Percentiles rank a stretch among this genome's conserved stretches.
These are phyloP conservation scores for Calonectria henricotiae DNA, from an alignment of 2,329 filamentous ascomycete genomes.

Conservation along the genomic window DNA sequence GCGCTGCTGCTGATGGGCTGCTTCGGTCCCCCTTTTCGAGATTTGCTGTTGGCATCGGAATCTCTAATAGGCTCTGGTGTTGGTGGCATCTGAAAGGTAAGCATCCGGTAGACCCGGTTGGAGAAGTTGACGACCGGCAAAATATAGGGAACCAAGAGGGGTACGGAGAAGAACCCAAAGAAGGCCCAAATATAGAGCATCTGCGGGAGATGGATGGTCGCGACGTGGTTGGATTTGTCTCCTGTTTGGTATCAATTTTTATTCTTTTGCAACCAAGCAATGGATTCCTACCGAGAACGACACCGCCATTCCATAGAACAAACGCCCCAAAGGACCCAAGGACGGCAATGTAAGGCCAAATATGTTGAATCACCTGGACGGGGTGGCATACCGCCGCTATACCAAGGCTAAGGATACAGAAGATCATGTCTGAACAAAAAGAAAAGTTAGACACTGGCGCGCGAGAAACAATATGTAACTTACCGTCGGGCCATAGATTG, in stretches of 20 bases:
- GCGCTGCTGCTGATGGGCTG: not conserved
- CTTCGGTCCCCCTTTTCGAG: slow-evolving; percentile 5
- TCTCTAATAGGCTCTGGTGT: not conserved
- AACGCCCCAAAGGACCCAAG: slow-evolving; percentile 81
- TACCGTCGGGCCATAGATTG: slow-evolving; percentile 68
- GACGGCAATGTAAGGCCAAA: slow-evolving; percentile 76
- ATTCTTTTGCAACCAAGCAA: not conserved
- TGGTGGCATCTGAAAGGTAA: not conserved
- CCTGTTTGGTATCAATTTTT: slow-evolving; percentile 67
- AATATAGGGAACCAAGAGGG: slow-evolving; percentile 75
- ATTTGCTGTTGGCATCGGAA: slow-evolving; percentile 22
- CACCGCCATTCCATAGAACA: slow-evolving; percentile 89
- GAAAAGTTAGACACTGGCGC: slow-evolving; percentile 35
- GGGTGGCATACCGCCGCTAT: slow-evolving; percentile 72
- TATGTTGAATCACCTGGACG: slow-evolving; percentile 61
- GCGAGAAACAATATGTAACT: slow-evolving; percentile 33
- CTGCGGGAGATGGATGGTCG: slow-evolving; percentile 90
- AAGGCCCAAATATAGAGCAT: slow-evolving; percentile 97
- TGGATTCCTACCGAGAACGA: slow-evolving; percentile 82
- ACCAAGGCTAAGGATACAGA: slow-evolving; percentile 76
- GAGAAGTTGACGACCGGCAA: slow-evolving; percentile 57
- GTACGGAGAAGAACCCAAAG: slow-evolving; percentile 90
- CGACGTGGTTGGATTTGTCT: slow-evolving; percentile 94
- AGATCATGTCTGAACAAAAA: slow-evolving; percentile 65
- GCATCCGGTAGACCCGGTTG: slow-evolving; percentile 2